Base-by-base conservation (phyloP, 1,284 basidiomycete genomes). In the Ustilago lituana region DNA sequence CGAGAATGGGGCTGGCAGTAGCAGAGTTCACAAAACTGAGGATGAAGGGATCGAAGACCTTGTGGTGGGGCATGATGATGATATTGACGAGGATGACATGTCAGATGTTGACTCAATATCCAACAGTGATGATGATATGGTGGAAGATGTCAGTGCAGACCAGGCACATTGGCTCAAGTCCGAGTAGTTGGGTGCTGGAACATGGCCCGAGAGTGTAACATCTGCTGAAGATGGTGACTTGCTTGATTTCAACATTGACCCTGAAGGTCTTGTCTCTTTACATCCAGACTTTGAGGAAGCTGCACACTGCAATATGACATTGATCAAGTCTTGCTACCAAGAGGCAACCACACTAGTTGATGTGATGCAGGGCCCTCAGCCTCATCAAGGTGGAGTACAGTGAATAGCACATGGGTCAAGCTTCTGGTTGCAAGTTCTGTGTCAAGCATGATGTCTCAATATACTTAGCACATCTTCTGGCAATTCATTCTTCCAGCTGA, bases 171-270 rank as follows among this genome's bases (percentile, higher is more conserved):
- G 68, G 68, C 55, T 60, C 24, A 55, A 63, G 15, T 62, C 68
- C 4, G 68, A 66, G 17, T 46, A 63, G 17, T 59, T 66, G 43
- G 52, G 59, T 33, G 45, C 58, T 5, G 47, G 31, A 10, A 19
- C 55, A 23, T 27, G 68, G 15, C 68, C 68, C n/a, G 68, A 71
- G 48, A 71, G 68, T 47, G 68, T 71, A 48, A 71, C 68, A 11
- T 71, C 68, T 10, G 68, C 68, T 11, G 68, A 71, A 35, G 68
- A 71, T 14, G 59, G 68, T 35, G 68, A 71, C 40, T 26, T 58
- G 43, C 51, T 71, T 11, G 75, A 75, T 37, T 61, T 73, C 49
- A 74, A 78, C 51, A 60, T 80, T 11, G 79, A 81, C 44, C 79
- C 79, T 2, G 77, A 78, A 9, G 67, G 76, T 20, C 59, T 78